These are phyloP conservation scores for Suhomyces kunorum DNA, from an alignment of 1,139 yeast genomes.

Conservation along the genomic window DNA sequence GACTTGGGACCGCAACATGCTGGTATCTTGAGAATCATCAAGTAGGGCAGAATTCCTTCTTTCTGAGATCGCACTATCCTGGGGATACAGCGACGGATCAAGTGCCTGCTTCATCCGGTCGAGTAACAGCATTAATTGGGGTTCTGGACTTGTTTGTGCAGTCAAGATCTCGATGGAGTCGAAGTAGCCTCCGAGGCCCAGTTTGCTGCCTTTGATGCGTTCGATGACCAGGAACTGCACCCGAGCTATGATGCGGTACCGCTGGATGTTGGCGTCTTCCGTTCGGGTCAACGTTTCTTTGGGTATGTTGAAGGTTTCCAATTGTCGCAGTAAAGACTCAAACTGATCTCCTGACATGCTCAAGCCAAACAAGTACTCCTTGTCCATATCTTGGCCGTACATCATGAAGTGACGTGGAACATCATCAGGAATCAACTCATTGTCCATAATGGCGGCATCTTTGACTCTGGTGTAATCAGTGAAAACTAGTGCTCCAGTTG, in stretches of 20 bases:
- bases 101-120: neutral
- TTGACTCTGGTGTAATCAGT: conserved; percentile 22
- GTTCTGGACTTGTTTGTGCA: neutral
- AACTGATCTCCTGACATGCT: conserved; percentile 12
- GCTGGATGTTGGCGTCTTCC: conserved; percentile 13
- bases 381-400: conserved; percentile 16
- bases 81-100: neutral
- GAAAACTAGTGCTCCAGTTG: conserved; percentile 20
- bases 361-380: conserved; percentile 13
- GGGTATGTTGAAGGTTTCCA: conserved; percentile 1
- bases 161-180: neutral
- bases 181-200: conserved; percentile 1
- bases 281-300: neutral
- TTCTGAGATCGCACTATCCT: no score
- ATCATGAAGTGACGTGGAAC: conserved; percentile 13
- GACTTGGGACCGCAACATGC: conserved; percentile 5
- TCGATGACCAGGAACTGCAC: conserved; percentile 11
- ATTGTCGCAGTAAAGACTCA: neutral
- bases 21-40: conserved; percentile 1
- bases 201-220: neutral
- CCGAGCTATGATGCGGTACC: conserved; percentile 18
- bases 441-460: conserved; percentile 13
- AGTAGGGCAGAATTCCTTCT: neutral
- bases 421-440: neutral
- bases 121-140: no score